Evolutionary conservation across 2,329 filamentous ascomycete species (phyloP), one percentile per base, ranked within the genome.

Genomic region (Colletotrichum ledebouriae): DNA sequence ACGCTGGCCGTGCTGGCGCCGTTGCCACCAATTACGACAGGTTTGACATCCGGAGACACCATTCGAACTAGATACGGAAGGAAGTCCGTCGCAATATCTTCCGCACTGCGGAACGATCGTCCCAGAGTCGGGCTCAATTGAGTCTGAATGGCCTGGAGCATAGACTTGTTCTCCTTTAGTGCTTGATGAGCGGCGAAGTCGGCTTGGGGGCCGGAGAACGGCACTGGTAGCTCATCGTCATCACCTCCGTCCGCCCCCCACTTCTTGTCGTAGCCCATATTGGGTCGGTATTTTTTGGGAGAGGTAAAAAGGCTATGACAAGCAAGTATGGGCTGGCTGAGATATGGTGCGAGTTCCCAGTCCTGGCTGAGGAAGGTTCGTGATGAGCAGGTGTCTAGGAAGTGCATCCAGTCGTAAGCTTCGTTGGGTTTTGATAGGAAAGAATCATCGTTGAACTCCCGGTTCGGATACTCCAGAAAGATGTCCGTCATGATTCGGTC

Each of bases 371-470:
- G 83, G 76, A 90, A 97, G 1, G 98, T 86, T 44, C 90, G 89
- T 1, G 90, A 90, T 25, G 93, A 94, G 71, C 97, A 90, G 0
- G 85, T 83, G 74, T 98, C 96, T 78, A 98, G 93, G 79, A 99
- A 98, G 78, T 97, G 86, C 63, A 99, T 87, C 96, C 96, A 99
- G 75, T 98, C 95, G 78, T 97, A 97, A 0, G 93, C 93, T 77
- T 87, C 83, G 72, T 91, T 90, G 0, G 97, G 97, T 76, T 99
- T 99, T 39, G 90, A 92, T 37, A 99, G 89, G 73, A 93, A 91
- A 1, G 90, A 92, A 78, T 99, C 96, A 77, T 99, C 96, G 81
- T 98, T 97, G 79, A 92, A 99, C 20, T 94, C 90, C 73, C 94
- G 92, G 47, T 89, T 89, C 0, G 95, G 94, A 77, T 97, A 99